Percentiles rank a stretch among this genome's conserved stretches.
phyloP scores from a whole-genome alignment of 1,139 yeast genomes.

The Yamadazyma diddensiae region DNA sequence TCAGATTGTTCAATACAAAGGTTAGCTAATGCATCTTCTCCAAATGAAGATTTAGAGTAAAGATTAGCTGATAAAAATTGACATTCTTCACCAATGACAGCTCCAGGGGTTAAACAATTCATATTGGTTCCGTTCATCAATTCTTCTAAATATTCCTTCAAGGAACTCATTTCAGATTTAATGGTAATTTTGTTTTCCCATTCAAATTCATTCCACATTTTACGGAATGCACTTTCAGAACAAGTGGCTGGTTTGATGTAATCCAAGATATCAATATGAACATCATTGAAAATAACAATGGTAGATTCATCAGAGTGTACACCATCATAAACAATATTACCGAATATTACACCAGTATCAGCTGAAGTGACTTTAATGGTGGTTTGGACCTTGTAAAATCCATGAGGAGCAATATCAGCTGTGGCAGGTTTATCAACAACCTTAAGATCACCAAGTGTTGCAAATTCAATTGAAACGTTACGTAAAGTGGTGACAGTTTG shows the following conservation, averaged over 20 bases:
- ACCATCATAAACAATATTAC: conserved; percentile 95
- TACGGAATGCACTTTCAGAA: conserved; percentile 85
- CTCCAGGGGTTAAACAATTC: conserved; percentile 92
- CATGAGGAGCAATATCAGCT: conserved; percentile 95
- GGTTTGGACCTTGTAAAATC: conserved; percentile 85
- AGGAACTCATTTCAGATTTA: conserved; percentile 63
- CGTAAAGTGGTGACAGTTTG: conserved; percentile 91
- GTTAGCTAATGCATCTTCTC: conserved; percentile 97
- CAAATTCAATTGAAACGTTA: conserved; percentile 91
- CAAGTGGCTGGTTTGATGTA: conserved; percentile 94
- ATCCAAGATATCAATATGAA: conserved; percentile 95
- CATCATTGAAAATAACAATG: conserved; percentile 89
- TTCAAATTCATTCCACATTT: conserved; percentile 99
- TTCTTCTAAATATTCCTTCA: conserved; percentile 77
- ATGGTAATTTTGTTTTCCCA: conserved; percentile 99
- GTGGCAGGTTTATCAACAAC: conserved; percentile 91
- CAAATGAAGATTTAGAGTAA: conserved; percentile 90
- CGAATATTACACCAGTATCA: conserved; percentile 96
- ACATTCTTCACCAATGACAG: conserved; percentile 81
- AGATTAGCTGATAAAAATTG: conserved; percentile 92
- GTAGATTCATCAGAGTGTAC: conserved; percentile 89
- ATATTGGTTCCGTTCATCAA: conserved; percentile 85
- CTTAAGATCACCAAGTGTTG: conserved; percentile 92
- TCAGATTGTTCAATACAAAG: conserved; percentile 84
- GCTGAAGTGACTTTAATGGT: conserved; percentile 95